phyloP scores from a whole-genome alignment of 169 alveolate genomes.

The Plasmodium sp. region DNA sequence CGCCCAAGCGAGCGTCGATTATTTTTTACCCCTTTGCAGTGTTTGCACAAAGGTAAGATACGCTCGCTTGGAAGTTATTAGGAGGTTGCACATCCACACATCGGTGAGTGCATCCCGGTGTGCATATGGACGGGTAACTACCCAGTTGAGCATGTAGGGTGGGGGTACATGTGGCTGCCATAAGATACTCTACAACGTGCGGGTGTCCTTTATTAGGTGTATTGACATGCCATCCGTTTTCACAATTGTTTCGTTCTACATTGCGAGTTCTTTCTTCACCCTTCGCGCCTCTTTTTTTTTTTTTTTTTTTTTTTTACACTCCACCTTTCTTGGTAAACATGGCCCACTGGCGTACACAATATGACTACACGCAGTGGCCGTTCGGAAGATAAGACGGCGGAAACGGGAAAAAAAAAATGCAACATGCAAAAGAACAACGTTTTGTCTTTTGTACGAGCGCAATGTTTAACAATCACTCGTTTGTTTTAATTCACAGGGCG shows the following conservation, averaged over 20 bases:
- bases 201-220: background rate
- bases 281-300: background rate
- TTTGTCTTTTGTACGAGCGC: background rate
- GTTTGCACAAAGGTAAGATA: background rate
- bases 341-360: background rate
- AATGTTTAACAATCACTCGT: conserved; percentile 7
- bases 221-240: background rate
- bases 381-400: background rate
- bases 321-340: background rate
- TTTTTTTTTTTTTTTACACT: background rate
- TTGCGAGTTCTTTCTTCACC: background rate
- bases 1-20: background rate
- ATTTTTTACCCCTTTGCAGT: background rate
- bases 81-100: background rate
- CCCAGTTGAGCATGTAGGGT: background rate
- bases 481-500: background rate
- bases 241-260: background rate
- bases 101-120: background rate
- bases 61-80: background rate
- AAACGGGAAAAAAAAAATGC: background rate
- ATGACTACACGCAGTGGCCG: background rate
- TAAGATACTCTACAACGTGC: background rate
- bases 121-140: background rate
- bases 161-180: background rate
- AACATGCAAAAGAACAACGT: background rate